Conservation (phyloP, 176 grass and related monocot species). For the Oryza rufipogon region DNA sequence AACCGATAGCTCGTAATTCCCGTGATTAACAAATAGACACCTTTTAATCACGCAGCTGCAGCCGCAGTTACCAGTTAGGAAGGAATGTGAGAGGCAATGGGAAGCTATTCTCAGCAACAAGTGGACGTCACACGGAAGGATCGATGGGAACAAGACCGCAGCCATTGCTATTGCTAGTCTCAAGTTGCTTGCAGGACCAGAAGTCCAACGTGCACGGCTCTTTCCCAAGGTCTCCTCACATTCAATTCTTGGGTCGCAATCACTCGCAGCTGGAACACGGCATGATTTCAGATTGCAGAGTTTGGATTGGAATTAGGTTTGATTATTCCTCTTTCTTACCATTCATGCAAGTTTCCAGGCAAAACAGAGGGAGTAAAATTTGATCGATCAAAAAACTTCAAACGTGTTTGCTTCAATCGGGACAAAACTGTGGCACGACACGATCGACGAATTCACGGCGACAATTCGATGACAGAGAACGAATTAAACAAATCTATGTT, state of each 20-base stretch:
- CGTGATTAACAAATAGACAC: neutral
- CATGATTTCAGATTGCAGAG: conserved; percentile 26
- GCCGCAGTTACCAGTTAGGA: neutral
- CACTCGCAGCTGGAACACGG: conserved; percentile 47
- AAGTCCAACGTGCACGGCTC: conserved; percentile 16
- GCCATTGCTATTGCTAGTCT: neutral
- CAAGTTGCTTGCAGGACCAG: conserved; percentile 30
- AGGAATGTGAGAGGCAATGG: neutral
- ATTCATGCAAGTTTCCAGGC: conserved; percentile 30
- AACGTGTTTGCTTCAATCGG: neutral
- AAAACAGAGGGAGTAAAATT: neutral
- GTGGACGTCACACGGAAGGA: neutral
- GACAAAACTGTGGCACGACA: conserved; percentile 50
- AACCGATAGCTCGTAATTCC: neutral
- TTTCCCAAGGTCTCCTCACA: conserved; percentile 22
- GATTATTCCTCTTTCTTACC: neutral
- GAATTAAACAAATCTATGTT: conserved; percentile 22
- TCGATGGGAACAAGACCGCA: neutral
- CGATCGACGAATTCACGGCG: conserved; percentile 22
- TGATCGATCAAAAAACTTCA: neutral
- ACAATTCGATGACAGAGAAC: neutral
- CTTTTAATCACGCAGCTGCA: neutral
- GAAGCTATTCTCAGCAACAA: neutral
- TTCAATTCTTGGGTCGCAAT: conserved; percentile 50
- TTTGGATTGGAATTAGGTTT: conserved; percentile 15